phyloP scores from a whole-genome alignment of 2,329 filamentous ascomycete species.

The Aspergillus awamori region DNA sequence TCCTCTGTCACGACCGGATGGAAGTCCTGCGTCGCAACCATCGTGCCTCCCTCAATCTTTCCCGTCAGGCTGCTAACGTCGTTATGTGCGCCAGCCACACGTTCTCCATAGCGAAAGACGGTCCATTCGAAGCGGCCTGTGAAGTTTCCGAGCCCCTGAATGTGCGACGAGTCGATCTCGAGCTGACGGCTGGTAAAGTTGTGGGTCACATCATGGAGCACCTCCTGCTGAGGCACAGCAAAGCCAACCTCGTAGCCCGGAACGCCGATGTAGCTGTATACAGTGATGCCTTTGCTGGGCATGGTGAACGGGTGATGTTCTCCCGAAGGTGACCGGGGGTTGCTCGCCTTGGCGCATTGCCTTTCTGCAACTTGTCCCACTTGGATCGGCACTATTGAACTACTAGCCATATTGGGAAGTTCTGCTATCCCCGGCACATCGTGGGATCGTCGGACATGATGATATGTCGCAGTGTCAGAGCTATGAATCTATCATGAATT shows the following conservation, averaged over 20 bases:
- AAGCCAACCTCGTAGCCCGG: constrained; percentile 5
- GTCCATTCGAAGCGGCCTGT: constrained; percentile 7
- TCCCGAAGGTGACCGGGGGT: neutral
- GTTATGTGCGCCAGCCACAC: constrained; percentile 2
- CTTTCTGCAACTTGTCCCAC: neutral
- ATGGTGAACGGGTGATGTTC: neutral
- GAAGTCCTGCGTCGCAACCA: constrained; percentile 8
- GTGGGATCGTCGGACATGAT: too few relatives aligned
- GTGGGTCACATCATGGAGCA: neutral
- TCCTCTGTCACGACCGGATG: constrained; percentile 6
- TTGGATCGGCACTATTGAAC: neutral
- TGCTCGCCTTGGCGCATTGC: neutral
- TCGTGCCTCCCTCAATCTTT: neutral
- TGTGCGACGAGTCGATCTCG: constrained; percentile 4
- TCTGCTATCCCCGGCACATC: neutral
- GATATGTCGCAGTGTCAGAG: too few relatives aligned
- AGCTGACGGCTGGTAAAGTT: constrained; percentile 1
- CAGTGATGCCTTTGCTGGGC: constrained; percentile 8
- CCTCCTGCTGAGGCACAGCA: neutral
- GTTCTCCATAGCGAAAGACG: constrained; percentile 5
- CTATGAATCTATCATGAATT: too few relatives aligned
- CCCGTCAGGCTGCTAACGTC: constrained; percentile 2
- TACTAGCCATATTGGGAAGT: neutral
- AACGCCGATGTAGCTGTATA: constrained; percentile 9
- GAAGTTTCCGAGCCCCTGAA: constrained; percentile 1